Conservation (phyloP, 1,139 yeast genomes). For the Lodderomyces elongisporus region DNA sequence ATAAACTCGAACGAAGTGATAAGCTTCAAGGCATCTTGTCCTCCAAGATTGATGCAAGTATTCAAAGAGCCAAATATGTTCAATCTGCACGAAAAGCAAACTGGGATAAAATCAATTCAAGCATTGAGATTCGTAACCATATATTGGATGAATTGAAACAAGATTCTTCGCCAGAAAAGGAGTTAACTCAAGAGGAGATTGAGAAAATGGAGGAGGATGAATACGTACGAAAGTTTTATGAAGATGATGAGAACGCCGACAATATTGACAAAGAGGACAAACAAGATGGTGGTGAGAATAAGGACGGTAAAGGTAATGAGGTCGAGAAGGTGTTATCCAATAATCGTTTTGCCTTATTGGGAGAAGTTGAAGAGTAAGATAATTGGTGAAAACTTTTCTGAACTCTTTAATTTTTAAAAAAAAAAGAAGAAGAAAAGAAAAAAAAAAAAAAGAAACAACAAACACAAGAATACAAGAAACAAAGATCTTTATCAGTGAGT, state of each 20-base stretch:
- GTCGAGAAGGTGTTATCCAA: slow-evolving; percentile 13
- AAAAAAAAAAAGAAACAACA: neutral
- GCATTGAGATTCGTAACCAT: slow-evolving; percentile 29
- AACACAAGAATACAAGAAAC: slow-evolving; percentile 1
- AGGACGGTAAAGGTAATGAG: slow-evolving; percentile 16
- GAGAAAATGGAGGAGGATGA: slow-evolving; percentile 33
- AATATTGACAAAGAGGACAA: slow-evolving; percentile 21
- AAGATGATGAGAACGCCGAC: slow-evolving; percentile 20
- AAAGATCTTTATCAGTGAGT: slow-evolving; percentile 1
- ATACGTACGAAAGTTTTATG: slow-evolving; percentile 31
- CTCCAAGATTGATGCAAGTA: slow-evolving; percentile 60
- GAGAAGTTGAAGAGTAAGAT: slow-evolving; percentile 47
- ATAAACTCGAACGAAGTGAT: slow-evolving; percentile 43
- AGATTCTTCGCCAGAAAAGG: slow-evolving; percentile 1
- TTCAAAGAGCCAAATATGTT: slow-evolving; percentile 57
- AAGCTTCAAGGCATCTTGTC: slow-evolving; percentile 53
- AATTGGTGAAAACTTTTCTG: neutral
- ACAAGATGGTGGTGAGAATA: slow-evolving; percentile 14
- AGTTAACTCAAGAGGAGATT: slow-evolving; percentile 14
- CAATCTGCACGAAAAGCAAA: slow-evolving; percentile 61
- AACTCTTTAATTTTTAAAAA: too few relatives aligned
- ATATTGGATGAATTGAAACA: slow-evolving; percentile 7
- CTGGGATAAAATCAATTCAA: slow-evolving; percentile 65
- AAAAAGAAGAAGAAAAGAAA: too few relatives aligned
- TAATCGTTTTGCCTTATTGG: slow-evolving; percentile 46